Base-by-base conservation (phyloP, 306 rosid species). In the Medicago ruthenica region DNA sequence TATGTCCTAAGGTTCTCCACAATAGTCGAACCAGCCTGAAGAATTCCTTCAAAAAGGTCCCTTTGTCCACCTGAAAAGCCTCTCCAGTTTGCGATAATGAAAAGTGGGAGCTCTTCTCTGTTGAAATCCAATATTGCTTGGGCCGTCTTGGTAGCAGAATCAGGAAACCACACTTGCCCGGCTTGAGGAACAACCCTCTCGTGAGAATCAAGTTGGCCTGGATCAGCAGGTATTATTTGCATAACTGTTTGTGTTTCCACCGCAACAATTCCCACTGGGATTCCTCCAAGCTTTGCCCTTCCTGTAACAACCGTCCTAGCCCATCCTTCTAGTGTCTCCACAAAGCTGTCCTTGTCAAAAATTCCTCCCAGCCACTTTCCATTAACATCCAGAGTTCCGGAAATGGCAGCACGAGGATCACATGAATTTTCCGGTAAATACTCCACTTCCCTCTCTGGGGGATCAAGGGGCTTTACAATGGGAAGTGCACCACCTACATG, bases 211-310 rank as follows among this genome's bases (percentile, higher is more conserved):
- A 92, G 97, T 81, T 95, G 98, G 73, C 98, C 98, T 4, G 98
- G 98, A 88, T 95, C 98, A 67, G 98, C 98, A 67, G 98, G 98
- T 70, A 95, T 95, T 70, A 92, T 86, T 88, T 95, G 98, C 98
- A 89, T 95, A 70, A 92, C 92, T 4, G 98, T 95, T 80, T 95
- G 98, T 9, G 98, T 95, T 85, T 92, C 98, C 15, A 95, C 98
- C 18, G 97, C 97, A 67, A 92, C 95, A 57, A 95, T 82, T 77
- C 98, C 98, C 58, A 92, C 92, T 53, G 98, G 98, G 74, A 95
- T 92, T 70, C 98, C 98, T 83, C 98, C 98, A 76, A 95, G 97
- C 82, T 92, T 95, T n/a, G 97, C 97, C 81, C 98, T 89, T 83
- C 98, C 98, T 7, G 98, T 92, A 69, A 95, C 96, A 51, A 95